phyloP scores from a whole-genome alignment of 768 basidiomycete species.

The Hericium alpestre region DNA sequence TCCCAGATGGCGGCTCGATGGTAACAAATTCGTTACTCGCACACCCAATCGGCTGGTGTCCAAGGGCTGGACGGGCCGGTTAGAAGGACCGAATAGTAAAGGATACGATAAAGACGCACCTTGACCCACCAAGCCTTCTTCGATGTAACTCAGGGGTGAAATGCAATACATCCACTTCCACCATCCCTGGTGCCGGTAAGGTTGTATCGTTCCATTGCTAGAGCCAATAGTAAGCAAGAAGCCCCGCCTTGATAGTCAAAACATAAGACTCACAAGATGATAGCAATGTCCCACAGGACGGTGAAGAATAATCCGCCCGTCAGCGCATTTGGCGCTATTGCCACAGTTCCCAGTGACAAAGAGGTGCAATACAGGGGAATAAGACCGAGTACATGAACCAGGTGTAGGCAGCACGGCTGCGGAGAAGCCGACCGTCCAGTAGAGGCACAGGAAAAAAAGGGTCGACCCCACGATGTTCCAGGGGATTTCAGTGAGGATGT shows the following conservation, averaged over 20 bases:
- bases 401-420: slow-evolving; percentile 28
- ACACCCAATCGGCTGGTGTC: slow-evolving; percentile 41
- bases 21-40: slow-evolving; percentile 45
- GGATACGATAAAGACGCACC: slow-evolving; percentile 24
- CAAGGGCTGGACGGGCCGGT: slow-evolving; percentile 32
- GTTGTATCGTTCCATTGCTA: slow-evolving; percentile 40
- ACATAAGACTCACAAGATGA: slow-evolving; percentile 28
- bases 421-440: slow-evolving; percentile 33
- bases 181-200: slow-evolving; percentile 30
- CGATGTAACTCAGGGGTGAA: slow-evolving; percentile 27
- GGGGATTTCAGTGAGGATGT: slow-evolving; percentile 30
- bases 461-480: slow-evolving; percentile 31
- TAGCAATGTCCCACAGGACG: slow-evolving; percentile 28
- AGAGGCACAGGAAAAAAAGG: slow-evolving; percentile 38
- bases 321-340: neutral
- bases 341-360: neutral
- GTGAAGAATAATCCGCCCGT: slow-evolving; percentile 5
- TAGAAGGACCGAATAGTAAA: neutral
- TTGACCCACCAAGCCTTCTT: slow-evolving; percentile 29
- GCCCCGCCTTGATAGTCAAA: neutral
- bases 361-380: slow-evolving; percentile 25
- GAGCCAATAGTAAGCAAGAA: neutral
- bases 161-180: slow-evolving; percentile 33
- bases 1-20: slow-evolving; percentile 35
- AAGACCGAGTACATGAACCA: slow-evolving; percentile 28